Evolutionary conservation across 2,329 filamentous ascomycete species (phyloP).

Genomic region (Blastomyces gilchristii): DNA sequence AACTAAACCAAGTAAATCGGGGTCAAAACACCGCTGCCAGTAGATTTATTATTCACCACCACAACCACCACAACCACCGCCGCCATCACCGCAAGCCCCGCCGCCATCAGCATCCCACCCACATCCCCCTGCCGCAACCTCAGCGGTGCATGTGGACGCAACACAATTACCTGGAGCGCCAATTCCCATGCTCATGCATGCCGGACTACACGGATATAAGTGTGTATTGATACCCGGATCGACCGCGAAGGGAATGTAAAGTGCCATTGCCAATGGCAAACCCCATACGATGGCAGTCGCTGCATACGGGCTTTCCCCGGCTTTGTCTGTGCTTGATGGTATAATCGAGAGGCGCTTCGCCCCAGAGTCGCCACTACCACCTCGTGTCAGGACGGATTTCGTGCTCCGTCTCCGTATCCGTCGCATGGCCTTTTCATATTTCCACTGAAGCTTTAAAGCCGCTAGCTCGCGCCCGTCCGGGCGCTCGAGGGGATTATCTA

Average conservation of each 20-base stretch:
- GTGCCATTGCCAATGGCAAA: conserved; percentile 36
- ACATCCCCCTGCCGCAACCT: conserved; percentile 36
- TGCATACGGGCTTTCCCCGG: not conserved
- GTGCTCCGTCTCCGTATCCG: conserved; percentile 23
- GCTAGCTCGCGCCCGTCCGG: conserved; percentile 13
- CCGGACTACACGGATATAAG: conserved; percentile 37
- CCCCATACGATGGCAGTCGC: conserved; percentile 33
- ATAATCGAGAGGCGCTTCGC: not conserved
- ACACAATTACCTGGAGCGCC: conserved; percentile 41
- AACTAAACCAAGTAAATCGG: not conserved
- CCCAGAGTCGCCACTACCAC: not conserved
- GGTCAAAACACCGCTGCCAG: not conserved
- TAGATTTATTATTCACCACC: conserved; percentile 24
- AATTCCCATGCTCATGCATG: conserved; percentile 33
- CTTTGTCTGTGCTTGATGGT: not conserved
- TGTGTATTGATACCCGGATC: conserved; percentile 34
- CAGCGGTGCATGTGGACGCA: conserved; percentile 34
- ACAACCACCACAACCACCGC: conserved; percentile 26
- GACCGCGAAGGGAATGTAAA: conserved; percentile 39
- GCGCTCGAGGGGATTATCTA: conserved; percentile 9
- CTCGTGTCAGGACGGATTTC: not conserved
- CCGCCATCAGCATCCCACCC: conserved; percentile 22
- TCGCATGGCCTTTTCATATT: conserved; percentile 21
- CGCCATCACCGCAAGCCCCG: conserved; percentile 28
- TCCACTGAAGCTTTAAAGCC: not conserved